These are phyloP conservation scores for Saccharum officinarum DNA, from an alignment of 176 grass and related monocot species.

Conservation along the genomic window DNA sequence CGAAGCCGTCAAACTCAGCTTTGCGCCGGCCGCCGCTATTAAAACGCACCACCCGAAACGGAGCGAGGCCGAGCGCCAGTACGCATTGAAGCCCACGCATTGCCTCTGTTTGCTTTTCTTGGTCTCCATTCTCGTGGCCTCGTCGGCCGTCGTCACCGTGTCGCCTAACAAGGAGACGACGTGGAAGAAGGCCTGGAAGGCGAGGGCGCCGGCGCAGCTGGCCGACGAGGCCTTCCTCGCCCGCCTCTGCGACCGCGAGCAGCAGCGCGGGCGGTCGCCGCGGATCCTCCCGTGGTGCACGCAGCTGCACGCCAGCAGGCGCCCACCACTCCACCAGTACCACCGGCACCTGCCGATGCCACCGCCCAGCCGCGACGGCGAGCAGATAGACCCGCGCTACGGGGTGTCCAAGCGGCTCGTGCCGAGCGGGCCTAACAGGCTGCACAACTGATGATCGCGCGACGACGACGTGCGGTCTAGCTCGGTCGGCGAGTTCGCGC, in stretches of 20 bases:
- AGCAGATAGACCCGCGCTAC: conserved; percentile 47
- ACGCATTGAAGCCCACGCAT: conserved; percentile 28
- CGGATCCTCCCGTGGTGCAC: conserved; percentile 37
- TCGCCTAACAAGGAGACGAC: neutral
- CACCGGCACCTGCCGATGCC: neutral
- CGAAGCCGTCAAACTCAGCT: neutral
- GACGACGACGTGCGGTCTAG: neutral
- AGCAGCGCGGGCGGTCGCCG: neutral
- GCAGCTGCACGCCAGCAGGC: conserved; percentile 23
- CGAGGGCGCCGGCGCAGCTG: neutral
- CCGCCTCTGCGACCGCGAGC: conserved; percentile 32
- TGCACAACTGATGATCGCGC: conserved; percentile 51
- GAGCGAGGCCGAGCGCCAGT: neutral
- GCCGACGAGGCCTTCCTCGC: conserved; percentile 28
- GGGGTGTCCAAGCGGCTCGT: conserved; percentile 54
- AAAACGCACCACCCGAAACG: neutral
- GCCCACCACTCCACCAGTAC: neutral
- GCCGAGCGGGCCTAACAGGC: conserved; percentile 54
- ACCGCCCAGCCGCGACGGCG: conserved; percentile 20
- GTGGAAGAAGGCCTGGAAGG: neutral
- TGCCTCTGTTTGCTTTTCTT: neutral
- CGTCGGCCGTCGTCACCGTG: conserved; percentile 6
- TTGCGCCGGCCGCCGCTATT: neutral
- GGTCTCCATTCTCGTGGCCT: conserved; percentile 2
- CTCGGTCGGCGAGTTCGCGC: neutral